phyloP scores from a whole-genome alignment of 2,329 filamentous ascomycete genomes.

The Bipolaris gigantea region DNA sequence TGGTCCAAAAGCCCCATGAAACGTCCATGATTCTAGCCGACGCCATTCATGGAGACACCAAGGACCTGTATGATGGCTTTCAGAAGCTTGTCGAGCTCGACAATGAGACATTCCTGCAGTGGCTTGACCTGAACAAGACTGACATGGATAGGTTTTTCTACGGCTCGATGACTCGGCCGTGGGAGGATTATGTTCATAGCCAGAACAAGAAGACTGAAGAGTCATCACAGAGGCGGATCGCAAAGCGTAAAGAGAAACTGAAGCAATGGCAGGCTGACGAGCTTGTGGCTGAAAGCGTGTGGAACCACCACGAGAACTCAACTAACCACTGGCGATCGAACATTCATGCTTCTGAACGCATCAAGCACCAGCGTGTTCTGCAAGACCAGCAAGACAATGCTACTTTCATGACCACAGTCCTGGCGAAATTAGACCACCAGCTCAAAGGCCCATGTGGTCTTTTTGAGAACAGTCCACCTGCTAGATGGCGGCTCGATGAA shows the following conservation, averaged over 20 bases:
- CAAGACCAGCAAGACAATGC: slow-evolving; percentile 95
- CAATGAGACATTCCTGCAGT: slow-evolving; percentile 81
- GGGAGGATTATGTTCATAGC: slow-evolving; percentile 82
- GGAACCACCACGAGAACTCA: slow-evolving; percentile 81
- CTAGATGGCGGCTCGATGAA: slow-evolving; percentile 90
- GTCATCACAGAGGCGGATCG: slow-evolving; percentile 68
- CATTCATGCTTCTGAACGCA: slow-evolving; percentile 87
- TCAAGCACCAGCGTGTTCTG: slow-evolving; percentile 83
- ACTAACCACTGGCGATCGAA: slow-evolving; percentile 94
- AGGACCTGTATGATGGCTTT: slow-evolving; percentile 73
- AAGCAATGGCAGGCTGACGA: slow-evolving; percentile 77
- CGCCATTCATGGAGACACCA: slow-evolving; percentile 69
- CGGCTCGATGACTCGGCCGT: slow-evolving; percentile 74
- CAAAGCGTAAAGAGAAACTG: slow-evolving; percentile 79
- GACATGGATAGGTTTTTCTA: slow-evolving; percentile 84
- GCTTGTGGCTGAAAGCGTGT: slow-evolving; percentile 67
- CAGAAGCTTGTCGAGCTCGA: slow-evolving; percentile 84
- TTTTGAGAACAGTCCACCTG: slow-evolving; percentile 65
- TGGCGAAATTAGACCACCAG: slow-evolving; percentile 77
- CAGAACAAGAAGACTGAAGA: slow-evolving; percentile 84
- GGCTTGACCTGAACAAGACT: slow-evolving; percentile 80
- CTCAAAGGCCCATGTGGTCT: slow-evolving; percentile 79
- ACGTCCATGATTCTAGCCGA: slow-evolving; percentile 73
- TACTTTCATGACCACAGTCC: slow-evolving; percentile 72
- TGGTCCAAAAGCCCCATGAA: slow-evolving; percentile 90